phyloP scores from a whole-genome alignment of 352 stramenopile genomes.

The Phytophthora fragariaefolia region DNA sequence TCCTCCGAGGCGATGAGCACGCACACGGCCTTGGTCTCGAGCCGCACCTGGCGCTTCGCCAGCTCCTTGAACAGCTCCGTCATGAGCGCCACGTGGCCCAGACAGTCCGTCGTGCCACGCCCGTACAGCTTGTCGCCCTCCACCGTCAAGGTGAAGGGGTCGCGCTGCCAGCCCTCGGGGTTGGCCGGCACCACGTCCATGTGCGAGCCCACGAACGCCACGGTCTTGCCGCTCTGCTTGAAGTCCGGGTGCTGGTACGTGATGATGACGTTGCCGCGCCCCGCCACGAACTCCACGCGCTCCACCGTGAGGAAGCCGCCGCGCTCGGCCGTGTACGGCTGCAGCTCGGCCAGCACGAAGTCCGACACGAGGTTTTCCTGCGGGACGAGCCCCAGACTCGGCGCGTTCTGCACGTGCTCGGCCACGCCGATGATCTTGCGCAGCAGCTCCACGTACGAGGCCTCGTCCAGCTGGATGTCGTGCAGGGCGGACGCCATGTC shows the following conservation, averaged over 20 bases:
- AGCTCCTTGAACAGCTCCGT: slow-evolving; percentile 80
- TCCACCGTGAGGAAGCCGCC: slow-evolving; percentile 74
- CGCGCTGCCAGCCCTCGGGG: slow-evolving; percentile 83
- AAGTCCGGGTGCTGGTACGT: slow-evolving; percentile 79
- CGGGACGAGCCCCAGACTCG: slow-evolving; percentile 72
- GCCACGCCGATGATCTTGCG: slow-evolving; percentile 83
- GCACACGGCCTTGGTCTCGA: slow-evolving; percentile 77
- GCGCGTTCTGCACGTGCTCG: slow-evolving; percentile 76
- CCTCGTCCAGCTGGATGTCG: slow-evolving; percentile 68
- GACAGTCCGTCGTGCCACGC: slow-evolving; percentile 92
- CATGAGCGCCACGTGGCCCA: slow-evolving; percentile 92
- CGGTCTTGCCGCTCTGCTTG: slow-evolving; percentile 57
- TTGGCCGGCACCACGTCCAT: slow-evolving; percentile 93
- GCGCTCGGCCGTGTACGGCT: slow-evolving; percentile 78
- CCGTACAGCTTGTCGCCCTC: slow-evolving; percentile 93
- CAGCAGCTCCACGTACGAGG: slow-evolving; percentile 83
- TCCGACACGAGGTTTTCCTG: slow-evolving; percentile 87
- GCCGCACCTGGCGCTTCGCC: slow-evolving; percentile 62
- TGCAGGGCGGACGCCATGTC: slow-evolving; percentile 37
- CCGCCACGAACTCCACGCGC: slow-evolving; percentile 79
- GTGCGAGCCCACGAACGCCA: slow-evolving; percentile 89
- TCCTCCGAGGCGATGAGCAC: slow-evolving; percentile 92
- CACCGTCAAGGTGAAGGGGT: slow-evolving; percentile 87
- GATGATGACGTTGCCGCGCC: slow-evolving; percentile 91
- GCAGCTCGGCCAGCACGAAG: slow-evolving; percentile 82